A percentile compares a stretch with the other conserved stretches of the same genome.
Conservation (phyloP, 352 stramenopile species). For the Phytophthora cajani region DNA sequence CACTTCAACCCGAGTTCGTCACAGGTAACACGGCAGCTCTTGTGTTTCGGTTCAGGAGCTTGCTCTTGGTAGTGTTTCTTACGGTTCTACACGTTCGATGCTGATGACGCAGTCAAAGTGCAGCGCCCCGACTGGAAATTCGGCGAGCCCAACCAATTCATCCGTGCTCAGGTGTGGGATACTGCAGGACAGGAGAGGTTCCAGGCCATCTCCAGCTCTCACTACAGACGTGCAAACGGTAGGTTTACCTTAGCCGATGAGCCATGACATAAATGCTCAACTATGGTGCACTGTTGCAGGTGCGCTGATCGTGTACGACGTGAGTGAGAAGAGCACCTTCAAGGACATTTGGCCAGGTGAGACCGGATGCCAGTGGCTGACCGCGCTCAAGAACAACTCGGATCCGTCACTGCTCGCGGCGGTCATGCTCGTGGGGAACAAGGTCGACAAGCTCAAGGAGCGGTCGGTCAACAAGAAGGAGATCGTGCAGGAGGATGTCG, state of each 20-base stretch:
- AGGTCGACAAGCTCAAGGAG: slow-evolving; percentile 59
- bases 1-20: slow-evolving; percentile 69
- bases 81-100: background rate
- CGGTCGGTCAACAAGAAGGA: slow-evolving; percentile 43
- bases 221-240: slow-evolving; percentile 74
- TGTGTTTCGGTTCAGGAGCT: background rate
- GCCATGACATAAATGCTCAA: too few species aligned
- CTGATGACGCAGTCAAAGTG: slow-evolving; percentile 49
- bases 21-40: slow-evolving; percentile 38
- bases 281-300: slow-evolving; percentile 30
- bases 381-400: slow-evolving; percentile 67
- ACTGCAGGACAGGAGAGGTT: slow-evolving; percentile 75
- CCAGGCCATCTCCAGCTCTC: slow-evolving; percentile 76
- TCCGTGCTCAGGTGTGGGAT: slow-evolving; percentile 77
- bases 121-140: slow-evolving; percentile 75
- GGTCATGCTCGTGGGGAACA: slow-evolving; percentile 81
- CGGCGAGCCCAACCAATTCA: slow-evolving; percentile 68
- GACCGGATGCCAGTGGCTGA: slow-evolving; percentile 64
- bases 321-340: slow-evolving; percentile 68
- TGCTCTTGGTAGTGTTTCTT: background rate
- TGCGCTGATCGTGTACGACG: slow-evolving; percentile 73
- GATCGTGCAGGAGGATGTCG: slow-evolving; percentile 58
- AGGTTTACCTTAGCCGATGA: background rate
- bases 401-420: slow-evolving; percentile 59
- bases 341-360: slow-evolving; percentile 67